Conservation (phyloP, 2,329 filamentous ascomycete species). For the Ciborinia camelliae region DNA sequence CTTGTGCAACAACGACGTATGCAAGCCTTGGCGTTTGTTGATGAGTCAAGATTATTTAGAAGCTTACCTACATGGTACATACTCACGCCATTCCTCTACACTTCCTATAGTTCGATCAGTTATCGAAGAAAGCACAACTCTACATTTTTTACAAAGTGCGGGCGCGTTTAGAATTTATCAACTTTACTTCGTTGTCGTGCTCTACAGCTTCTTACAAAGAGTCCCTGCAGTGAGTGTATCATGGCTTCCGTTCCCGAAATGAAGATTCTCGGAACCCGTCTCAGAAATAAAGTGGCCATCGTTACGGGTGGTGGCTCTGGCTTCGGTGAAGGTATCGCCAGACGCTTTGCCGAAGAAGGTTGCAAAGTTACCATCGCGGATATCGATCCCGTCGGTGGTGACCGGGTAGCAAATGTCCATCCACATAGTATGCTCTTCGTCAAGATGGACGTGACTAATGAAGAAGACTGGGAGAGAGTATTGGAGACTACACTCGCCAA, state of each 20-base stretch:
- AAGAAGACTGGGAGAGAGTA: conserved; percentile 51
- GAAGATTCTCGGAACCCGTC: conserved; percentile 36
- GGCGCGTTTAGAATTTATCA: background rate
- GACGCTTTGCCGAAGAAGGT: conserved; percentile 58
- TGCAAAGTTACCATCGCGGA: conserved; percentile 61
- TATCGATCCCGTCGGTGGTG: conserved; percentile 52
- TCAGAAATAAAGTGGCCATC: conserved; percentile 54
- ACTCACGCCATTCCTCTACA: too few relatives aligned
- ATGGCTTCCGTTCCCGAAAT: conserved; percentile 22
- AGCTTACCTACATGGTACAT: too few relatives aligned
- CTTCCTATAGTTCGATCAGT: background rate
- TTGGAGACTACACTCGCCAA: conserved; percentile 45
- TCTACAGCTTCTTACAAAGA: too few relatives aligned
- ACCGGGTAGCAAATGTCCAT: conserved; percentile 43
- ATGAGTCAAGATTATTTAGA: background rate
- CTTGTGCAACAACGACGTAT: background rate
- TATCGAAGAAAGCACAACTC: background rate
- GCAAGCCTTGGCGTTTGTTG: background rate
- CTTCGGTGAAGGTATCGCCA: conserved; percentile 60
- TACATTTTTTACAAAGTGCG: too few relatives aligned
- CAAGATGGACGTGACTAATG: conserved; percentile 49
- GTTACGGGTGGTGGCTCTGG: conserved; percentile 60
- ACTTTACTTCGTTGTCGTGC: background rate
- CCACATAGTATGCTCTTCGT: conserved; percentile 39
- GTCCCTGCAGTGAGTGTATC: too few relatives aligned